Evolutionary conservation across 2,329 filamentous ascomycete species (phyloP).

Genomic region (Chlorencoelia australis): DNA sequence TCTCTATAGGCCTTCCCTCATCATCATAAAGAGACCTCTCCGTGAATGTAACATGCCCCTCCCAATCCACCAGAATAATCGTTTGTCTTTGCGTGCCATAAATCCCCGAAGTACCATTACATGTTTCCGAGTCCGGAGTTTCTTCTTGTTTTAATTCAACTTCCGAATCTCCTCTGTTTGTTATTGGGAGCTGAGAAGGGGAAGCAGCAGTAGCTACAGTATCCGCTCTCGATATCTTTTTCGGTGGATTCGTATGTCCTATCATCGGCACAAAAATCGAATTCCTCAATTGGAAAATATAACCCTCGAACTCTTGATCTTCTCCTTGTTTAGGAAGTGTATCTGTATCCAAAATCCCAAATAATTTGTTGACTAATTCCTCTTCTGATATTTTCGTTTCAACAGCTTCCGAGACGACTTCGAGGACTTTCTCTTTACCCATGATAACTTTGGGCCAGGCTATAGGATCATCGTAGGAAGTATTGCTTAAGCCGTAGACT

Average conservation of each 20-base stretch:
- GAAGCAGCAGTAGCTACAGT: slow-evolving; percentile 26
- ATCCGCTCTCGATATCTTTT: slow-evolving; percentile 32
- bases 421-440: slow-evolving; percentile 30
- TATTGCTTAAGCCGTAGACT: slow-evolving; percentile 53
- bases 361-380: slow-evolving; percentile 41
- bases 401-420: slow-evolving; percentile 34
- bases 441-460: slow-evolving; percentile 52
- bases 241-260: slow-evolving; percentile 29
- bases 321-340: slow-evolving; percentile 35
- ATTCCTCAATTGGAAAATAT: slow-evolving; percentile 43
- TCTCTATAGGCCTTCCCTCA: slow-evolving; percentile 43
- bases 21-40: slow-evolving; percentile 52
- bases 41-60: slow-evolving; percentile 48
- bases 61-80: slow-evolving; percentile 50
- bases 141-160: slow-evolving; percentile 24
- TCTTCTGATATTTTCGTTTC: slow-evolving; percentile 33
- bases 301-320: slow-evolving; percentile 39
- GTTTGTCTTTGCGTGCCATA: slow-evolving; percentile 60
- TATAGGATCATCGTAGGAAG: slow-evolving; percentile 41
- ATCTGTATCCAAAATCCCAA: slow-evolving; percentile 45
- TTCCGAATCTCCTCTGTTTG: slow-evolving; percentile 28
- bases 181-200: slow-evolving; percentile 6
- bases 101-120: slow-evolving; percentile 44
- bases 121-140: slow-evolving; percentile 30
- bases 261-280: slow-evolving; percentile 53